Evolutionary conservation across 352 stramenopile species (phyloP).

Genomic region (Globisporangium acanthophoron): DNA sequence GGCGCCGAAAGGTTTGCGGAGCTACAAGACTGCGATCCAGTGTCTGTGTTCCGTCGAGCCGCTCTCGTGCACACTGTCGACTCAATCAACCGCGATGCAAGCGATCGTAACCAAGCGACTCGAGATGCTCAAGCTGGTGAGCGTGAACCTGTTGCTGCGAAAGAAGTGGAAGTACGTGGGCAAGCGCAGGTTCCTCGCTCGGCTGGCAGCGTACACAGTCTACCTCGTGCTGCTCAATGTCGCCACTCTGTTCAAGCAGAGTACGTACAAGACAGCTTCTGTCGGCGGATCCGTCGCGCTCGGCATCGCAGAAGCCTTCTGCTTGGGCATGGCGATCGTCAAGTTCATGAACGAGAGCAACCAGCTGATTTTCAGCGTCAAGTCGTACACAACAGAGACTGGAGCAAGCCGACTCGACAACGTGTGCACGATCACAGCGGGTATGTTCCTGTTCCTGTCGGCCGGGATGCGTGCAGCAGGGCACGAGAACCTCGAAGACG

Average conservation of each 20-base stretch:
- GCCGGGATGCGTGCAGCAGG: slow-evolving; percentile 16
- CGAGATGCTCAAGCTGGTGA: slow-evolving; percentile 48
- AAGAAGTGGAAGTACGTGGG: slow-evolving; percentile 72
- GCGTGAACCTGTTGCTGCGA: slow-evolving; percentile 42
- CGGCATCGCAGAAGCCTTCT: slow-evolving; percentile 24
- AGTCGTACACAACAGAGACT: slow-evolving; percentile 33
- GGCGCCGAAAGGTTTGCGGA: slow-evolving; percentile 25
- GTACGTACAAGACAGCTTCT: slow-evolving; percentile 21
- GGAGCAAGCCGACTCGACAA: slow-evolving; percentile 48
- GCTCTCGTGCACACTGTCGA: slow-evolving; percentile 33
- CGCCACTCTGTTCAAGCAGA: slow-evolving; percentile 39
- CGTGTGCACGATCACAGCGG: slow-evolving; percentile 37
- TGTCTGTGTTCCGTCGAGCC: slow-evolving; percentile 49
- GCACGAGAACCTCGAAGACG: slow-evolving; percentile 31
- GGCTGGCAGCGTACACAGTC: slow-evolving; percentile 27
- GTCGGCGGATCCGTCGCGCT: slow-evolving; percentile 17
- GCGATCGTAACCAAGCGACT: slow-evolving; percentile 31
- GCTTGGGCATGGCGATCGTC: slow-evolving; percentile 24
- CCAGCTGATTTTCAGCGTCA: slow-evolving; percentile 39
- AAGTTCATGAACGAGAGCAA: slow-evolving; percentile 53
- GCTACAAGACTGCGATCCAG: slow-evolving; percentile 45
- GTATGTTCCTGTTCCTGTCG: slow-evolving; percentile 29
- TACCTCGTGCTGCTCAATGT: slow-evolving; percentile 41
- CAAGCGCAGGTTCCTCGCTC: slow-evolving; percentile 32
- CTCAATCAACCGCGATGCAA: slow-evolving; percentile 15